Percentiles rank a stretch among this genome's conserved stretches.
phyloP scores from a whole-genome alignment of 2,329 filamentous ascomycete species.

The Cladophialophora immunda region DNA sequence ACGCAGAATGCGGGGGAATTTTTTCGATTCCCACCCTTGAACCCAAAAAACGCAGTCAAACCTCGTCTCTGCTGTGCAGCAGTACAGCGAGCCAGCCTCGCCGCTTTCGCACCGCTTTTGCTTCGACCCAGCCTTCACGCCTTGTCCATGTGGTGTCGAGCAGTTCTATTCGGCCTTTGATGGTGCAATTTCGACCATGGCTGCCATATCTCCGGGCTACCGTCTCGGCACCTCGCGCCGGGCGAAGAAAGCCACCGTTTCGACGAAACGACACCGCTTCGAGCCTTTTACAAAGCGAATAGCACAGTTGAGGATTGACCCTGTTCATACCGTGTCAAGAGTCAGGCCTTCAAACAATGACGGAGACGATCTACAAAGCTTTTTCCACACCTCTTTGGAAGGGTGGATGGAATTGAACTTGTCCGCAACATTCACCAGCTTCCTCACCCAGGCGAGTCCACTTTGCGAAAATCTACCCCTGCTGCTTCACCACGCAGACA shows the following conservation, averaged over 20 bases:
- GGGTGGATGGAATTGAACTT: constrained; percentile 94
- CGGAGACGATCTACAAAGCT: constrained; percentile 76
- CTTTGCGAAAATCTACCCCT: constrained; percentile 90
- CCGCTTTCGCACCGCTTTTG: not conserved
- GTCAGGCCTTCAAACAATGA: constrained; percentile 75
- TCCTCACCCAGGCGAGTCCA: constrained; percentile 76
- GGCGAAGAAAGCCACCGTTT: constrained; percentile 69
- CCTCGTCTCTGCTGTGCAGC: not conserved
- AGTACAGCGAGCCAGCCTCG: no score
- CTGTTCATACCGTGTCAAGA: constrained; percentile 83
- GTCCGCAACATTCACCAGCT: constrained; percentile 79
- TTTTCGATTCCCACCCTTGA: not conserved
- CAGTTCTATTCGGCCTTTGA: not conserved
- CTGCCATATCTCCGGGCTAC: constrained; percentile 67
- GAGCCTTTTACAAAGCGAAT: constrained; percentile 91
- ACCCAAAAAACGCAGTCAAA: not conserved
- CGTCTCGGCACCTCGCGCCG: constrained; percentile 74
- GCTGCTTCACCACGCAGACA: constrained; percentile 87
- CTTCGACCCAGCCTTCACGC: not conserved
- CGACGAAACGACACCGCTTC: constrained; percentile 86
- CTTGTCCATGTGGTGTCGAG: not conserved
- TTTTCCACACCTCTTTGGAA: constrained; percentile 81
- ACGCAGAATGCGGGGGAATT: constrained; percentile 13
- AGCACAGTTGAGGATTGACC: constrained; percentile 90
- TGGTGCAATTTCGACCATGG: constrained; percentile 45